phyloP scores from a whole-genome alignment of 768 basidiomycete genomes.

The Rhizopogon rudus region DNA sequence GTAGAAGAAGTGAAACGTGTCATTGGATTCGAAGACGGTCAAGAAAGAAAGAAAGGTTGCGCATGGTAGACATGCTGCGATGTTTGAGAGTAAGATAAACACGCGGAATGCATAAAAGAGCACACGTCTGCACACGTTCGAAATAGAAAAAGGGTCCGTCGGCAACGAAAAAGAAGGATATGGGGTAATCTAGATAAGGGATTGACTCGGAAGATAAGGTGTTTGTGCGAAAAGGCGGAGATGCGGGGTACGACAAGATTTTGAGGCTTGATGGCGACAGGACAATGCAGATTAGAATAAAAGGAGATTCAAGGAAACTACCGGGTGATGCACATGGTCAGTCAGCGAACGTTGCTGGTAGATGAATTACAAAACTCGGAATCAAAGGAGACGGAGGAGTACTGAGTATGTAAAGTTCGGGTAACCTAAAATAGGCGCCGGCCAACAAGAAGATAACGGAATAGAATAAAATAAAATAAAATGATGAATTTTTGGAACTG shows the following conservation, averaged over 20 bases:
- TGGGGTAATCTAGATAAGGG: slow-evolving; percentile 23
- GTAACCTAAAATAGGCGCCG: no score
- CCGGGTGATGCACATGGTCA: no score
- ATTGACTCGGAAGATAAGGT: slow-evolving; percentile 13
- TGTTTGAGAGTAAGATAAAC: background rate
- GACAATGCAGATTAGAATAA: no score
- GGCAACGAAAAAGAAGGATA: background rate
- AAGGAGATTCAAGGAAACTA: no score
- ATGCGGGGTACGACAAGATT: slow-evolving; percentile 17
- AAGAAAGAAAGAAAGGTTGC: background rate
- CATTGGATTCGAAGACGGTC: background rate
- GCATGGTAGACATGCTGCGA: background rate
- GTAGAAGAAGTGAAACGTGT: no score
- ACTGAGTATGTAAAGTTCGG: no score
- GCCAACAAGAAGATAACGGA: no score
- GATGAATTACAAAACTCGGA: no score
- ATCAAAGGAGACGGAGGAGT: no score
- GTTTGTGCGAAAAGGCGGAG: background rate
- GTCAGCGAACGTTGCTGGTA: no score
- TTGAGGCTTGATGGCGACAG: background rate
- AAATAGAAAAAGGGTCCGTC: background rate
- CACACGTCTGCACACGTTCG: background rate
- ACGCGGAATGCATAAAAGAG: background rate
- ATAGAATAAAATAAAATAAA: no score
- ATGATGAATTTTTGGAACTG: no score